A percentile compares a stretch with the other conserved stretches of the same genome.
Evolutionary conservation across 768 basidiomycete species (phyloP).

Genomic region (Agaricus blazei): DNA sequence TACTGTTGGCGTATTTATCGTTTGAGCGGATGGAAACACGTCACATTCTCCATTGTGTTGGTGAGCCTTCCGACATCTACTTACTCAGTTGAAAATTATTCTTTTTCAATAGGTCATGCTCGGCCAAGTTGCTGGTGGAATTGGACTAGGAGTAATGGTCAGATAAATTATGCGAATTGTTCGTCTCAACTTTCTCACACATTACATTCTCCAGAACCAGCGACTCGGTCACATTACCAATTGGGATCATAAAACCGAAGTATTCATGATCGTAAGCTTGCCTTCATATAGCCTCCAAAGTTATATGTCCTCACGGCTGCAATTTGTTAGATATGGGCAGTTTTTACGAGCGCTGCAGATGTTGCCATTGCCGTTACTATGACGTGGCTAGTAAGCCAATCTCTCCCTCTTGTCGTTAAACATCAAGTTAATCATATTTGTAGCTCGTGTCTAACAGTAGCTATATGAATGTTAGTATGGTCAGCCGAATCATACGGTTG

Average conservation of each 20-base stretch:
- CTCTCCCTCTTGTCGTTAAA: not conserved
- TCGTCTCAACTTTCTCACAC: not conserved
- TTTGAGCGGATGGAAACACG: not conserved
- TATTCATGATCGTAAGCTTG: not conserved
- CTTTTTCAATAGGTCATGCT: not conserved
- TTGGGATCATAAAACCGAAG: not conserved
- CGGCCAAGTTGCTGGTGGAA: conserved; percentile 1
- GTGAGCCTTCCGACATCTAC: not conserved
- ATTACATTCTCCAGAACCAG: not conserved
- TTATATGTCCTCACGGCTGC: too few species aligned
- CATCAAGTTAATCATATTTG: not conserved
- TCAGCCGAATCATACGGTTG: not conserved
- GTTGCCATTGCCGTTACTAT: not conserved
- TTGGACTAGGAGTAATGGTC: conserved; percentile 7
- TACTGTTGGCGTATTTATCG: conserved; percentile 6
- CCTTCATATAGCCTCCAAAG: not conserved
- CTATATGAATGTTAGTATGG: not conserved
- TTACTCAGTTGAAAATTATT: not conserved
- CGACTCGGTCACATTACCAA: conserved; percentile 1
- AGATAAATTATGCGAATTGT: not conserved
- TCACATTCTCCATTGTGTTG: not conserved
- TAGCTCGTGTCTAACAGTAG: not conserved
- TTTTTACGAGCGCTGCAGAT: not conserved
- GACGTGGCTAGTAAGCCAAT: not conserved
- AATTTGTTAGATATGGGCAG: not conserved